Conservation (phyloP, 192 early-diverging fungal genomes). For the Phlyctochytrium arcticum region DNA sequence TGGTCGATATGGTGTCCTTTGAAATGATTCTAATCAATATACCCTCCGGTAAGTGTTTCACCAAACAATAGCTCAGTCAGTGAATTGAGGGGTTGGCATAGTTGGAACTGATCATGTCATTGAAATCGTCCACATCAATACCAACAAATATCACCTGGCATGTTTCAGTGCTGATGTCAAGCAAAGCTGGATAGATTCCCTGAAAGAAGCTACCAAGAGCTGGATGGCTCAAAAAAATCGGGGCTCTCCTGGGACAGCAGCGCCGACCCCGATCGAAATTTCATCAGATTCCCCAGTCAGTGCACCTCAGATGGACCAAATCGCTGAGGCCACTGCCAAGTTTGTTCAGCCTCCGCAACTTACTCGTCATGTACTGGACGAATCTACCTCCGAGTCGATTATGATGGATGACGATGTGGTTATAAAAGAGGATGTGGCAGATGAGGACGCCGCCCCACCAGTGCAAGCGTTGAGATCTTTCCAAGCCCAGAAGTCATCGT, state of each 20-base stretch:
- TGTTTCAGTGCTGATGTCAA: constrained; percentile 20
- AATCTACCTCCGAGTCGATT: neutral
- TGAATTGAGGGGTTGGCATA: neutral
- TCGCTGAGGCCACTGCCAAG: constrained; percentile 12
- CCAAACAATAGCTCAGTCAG: neutral
- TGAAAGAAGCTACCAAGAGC: constrained; percentile 33
- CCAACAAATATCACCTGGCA: constrained; percentile 23
- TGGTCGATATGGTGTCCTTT: constrained; percentile 45
- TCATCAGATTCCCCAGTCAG: neutral
- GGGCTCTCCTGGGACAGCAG: neutral
- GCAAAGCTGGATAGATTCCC: constrained; percentile 36
- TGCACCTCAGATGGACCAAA: constrained; percentile 12
- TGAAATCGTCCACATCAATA: constrained; percentile 38
- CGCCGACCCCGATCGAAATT: neutral
- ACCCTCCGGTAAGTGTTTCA: constrained; percentile 9
- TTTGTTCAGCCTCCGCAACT: neutral
- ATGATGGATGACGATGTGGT: constrained; percentile 13
- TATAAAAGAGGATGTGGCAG: constrained; percentile 21
- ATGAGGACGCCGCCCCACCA: constrained; percentile 2
- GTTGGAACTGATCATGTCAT: constrained; percentile 34
- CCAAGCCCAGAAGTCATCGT: neutral
- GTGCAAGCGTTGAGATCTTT: constrained; percentile 15
- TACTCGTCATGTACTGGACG: too few species aligned
- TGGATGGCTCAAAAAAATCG: constrained; percentile 35
- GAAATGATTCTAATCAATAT: constrained; percentile 43